Conservation (phyloP, 2,329 filamentous ascomycete genomes). For the Phialophora macrospora region DNA sequence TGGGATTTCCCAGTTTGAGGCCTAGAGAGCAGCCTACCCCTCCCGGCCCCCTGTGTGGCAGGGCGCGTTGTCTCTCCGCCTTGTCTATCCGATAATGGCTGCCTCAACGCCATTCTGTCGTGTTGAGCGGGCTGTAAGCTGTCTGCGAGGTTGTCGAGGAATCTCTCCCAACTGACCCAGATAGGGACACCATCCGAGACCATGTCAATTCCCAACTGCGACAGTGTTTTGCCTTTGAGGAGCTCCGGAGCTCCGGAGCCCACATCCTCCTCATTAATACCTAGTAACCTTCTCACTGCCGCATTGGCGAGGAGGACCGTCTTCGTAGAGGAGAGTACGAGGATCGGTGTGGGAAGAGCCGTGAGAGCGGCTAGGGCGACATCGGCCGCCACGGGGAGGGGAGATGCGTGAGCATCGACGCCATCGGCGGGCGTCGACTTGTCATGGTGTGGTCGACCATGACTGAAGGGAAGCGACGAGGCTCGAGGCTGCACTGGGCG, state of each 20-base stretch:
- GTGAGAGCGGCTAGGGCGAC: conserved; percentile 70
- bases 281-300: conserved; percentile 72
- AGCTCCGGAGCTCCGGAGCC: conserved; percentile 58
- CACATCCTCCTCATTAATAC: conserved; percentile 52
- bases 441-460: conserved; percentile 8
- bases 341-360: conserved; percentile 72
- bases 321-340: conserved; percentile 71
- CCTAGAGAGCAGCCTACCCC: conserved; percentile 28
- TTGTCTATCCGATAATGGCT: conserved; percentile 13
- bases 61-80: conserved; percentile 32
- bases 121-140: conserved; percentile 17
- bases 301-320: conserved; percentile 76
- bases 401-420: conserved; percentile 34
- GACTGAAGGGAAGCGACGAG: background rate
- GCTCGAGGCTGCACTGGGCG: background rate
- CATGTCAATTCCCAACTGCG: conserved; percentile 74
- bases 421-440: conserved; percentile 2
- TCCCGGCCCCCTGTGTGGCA: conserved; percentile 13
- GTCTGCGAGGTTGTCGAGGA: conserved; percentile 58
- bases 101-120: conserved; percentile 4
- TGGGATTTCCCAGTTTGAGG: conserved; percentile 51
- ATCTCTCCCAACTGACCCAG: conserved; percentile 58
- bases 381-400: conserved; percentile 34
- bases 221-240: conserved; percentile 68
- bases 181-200: conserved; percentile 67